Base-by-base conservation (phyloP, 768 basidiomycete species). In the Boletus subcaerulescens region DNA sequence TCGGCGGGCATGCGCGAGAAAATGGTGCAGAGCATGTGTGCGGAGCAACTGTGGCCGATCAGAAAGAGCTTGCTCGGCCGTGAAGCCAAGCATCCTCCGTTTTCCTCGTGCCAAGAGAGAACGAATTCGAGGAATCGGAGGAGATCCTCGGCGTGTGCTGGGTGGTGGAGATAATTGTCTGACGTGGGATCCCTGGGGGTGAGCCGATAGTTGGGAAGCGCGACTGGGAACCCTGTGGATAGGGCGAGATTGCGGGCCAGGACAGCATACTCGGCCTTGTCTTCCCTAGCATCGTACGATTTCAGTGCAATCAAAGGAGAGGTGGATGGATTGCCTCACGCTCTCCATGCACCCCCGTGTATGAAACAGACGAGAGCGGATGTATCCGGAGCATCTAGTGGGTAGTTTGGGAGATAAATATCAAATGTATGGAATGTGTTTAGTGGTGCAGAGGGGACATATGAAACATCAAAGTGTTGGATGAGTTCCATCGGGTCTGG, bases 321-420 rank as follows among this genome's bases (percentile, higher is more conserved):
- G 39, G 17, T 22, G 29, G 45, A 56, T 32, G 38, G 56, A 48
- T 52, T 3, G 47, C 65, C 86, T 75, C 65, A 90, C 90, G 82
- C 68, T 62, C 83, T 75, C 91, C 91, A 93, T 22, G 91, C 91
- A 33, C 91, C 91, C 31, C 91, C 91, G 60, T 91, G 91, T 29
- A 92, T 73, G 62, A 91, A 92, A 62, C 83, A 82, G 38, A 91
- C 64, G 41, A 91, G 68, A n/a, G 79, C 75, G 1, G 65, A 61
- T 43, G 45, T n/a, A 4, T 36, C 29, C 9, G 39, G 35, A 24
- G 44, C 10, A 26, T 52, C 47, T 43, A 32, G 15, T 18, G 24
- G 45, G 20, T 48, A 22, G 39, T 57, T 53, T 17, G 79, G 74
- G 32, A 76, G 47, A 71, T 83, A 81, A 2, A 85, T 48, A 64